phyloP scores from a whole-genome alignment of 2,329 filamentous ascomycete species.

The Epichloe scottii region DNA sequence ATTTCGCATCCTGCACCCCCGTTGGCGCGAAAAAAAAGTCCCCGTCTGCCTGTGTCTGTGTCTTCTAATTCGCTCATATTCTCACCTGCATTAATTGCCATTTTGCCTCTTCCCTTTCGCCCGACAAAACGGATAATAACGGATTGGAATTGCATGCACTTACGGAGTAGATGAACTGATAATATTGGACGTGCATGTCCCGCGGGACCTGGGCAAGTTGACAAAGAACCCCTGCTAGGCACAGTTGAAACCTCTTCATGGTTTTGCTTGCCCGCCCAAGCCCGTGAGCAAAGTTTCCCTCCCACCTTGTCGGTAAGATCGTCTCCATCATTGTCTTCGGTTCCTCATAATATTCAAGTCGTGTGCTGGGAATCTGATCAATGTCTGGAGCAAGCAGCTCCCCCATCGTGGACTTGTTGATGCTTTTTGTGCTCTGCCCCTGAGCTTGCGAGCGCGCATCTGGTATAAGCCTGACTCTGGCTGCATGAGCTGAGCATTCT shows the following conservation, averaged over 20 bases:
- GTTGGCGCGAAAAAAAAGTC: too few species aligned
- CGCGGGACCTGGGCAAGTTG: background rate
- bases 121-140: too few species aligned
- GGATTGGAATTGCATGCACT: too few species aligned
- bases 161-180: too few species aligned
- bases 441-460: constrained; percentile 3
- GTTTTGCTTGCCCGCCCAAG: constrained; percentile 1
- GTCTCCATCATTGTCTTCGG: background rate
- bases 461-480: background rate
- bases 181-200: too few species aligned
- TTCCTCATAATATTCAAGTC: background rate
- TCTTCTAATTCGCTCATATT: too few species aligned
- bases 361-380: background rate
- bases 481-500: background rate
- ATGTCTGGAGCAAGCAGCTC: background rate
- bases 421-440: background rate
- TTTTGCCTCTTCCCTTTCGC: too few species aligned
- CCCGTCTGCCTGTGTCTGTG: too few species aligned
- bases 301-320: background rate
- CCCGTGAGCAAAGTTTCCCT: constrained; percentile 1
- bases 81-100: too few species aligned
- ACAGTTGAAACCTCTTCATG: background rate
- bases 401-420: constrained; percentile 1
- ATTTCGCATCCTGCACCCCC: too few species aligned
- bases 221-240: constrained; percentile 5